Percentiles rank a stretch among this genome's conserved stretches.
These are phyloP conservation scores for Cystobasidium sp. DNA, from an alignment of 1,284 basidiomycete species.

Conservation along the genomic window DNA sequence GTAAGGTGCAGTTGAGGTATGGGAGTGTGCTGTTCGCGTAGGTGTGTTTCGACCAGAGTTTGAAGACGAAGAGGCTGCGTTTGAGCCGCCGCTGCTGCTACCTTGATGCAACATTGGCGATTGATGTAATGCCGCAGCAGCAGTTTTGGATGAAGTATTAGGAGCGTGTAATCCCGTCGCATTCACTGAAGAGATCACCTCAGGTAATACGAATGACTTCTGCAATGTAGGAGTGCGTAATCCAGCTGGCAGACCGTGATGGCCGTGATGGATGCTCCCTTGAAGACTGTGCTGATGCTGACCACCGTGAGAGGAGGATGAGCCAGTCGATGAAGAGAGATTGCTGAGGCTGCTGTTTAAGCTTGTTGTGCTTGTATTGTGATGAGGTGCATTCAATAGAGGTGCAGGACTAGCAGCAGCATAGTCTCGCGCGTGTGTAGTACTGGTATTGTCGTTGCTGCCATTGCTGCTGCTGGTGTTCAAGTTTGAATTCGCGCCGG, in stretches of 20 bases:
- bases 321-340: background rate
- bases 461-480: background rate
- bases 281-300: background rate
- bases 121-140: conserved; percentile 35
- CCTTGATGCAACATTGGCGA: conserved; percentile 18
- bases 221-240: conserved; percentile 42
- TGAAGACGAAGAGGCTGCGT: background rate
- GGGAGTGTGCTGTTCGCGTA: conserved; percentile 31
- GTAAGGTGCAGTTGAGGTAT: conserved; percentile 23
- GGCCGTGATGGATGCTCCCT: background rate
- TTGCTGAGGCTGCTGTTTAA: background rate
- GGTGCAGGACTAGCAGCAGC: background rate
- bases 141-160: conserved; percentile 18
- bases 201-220: conserved; percentile 35
- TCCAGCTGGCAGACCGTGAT: conserved; percentile 31
- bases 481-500: background rate
- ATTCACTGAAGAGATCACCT: conserved; percentile 21
- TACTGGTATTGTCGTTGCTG: background rate
- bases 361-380: conserved; percentile 11
- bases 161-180: conserved; percentile 19
- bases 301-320: background rate
- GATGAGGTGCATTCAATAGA: background rate
- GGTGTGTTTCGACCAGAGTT: conserved; percentile 34
- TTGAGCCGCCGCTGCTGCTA: conserved; percentile 8
- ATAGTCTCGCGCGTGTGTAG: background rate